Percentiles rank a stretch among this genome's conserved stretches.
Evolutionary conservation across 176 grass and related monocot species (phyloP).

Genomic region (Hordeum vulgare): MorexV3_pseudomolecules_assembly NC_058523.1:2942399-2942898

Average conservation of each 20-base stretch:
- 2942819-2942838: not conserved
- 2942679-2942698: not conserved
- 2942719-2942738: conserved; percentile 76
- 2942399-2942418: not conserved
- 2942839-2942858: conserved; percentile 45
- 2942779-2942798: conserved; percentile 68
- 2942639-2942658: not conserved
- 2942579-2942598: not conserved
- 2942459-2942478: no score
- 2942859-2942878: conserved; percentile 46
- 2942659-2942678: not conserved
- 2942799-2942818: conserved; percentile 54
- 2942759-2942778: conserved; percentile 60
- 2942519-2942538: not conserved
- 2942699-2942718: conserved; percentile 56
- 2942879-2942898: not conserved
- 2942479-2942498: no score
- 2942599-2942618: not conserved
- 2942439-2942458: no score
- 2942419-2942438: not conserved
- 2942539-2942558: no score
- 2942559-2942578: no score
- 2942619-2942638: not conserved
- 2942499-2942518: not conserved
- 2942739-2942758: conserved; percentile 57